Base-by-base conservation (phyloP, 148 eudicot genomes). In the Chenopodium formosanum region DNA sequence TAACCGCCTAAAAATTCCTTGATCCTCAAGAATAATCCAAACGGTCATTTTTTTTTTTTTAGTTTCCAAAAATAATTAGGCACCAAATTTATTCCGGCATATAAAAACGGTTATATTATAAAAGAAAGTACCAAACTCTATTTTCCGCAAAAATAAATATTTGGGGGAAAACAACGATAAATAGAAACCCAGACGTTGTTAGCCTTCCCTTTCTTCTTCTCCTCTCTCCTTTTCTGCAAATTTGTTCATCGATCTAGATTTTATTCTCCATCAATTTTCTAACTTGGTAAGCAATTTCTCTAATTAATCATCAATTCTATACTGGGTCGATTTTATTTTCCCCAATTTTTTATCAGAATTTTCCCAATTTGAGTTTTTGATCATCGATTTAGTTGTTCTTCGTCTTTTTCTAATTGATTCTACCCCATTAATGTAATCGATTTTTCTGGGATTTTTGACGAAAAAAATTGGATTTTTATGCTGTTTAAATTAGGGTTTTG, bases 291-390 rank as follows among this genome's bases (percentile, higher is more conserved):
- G 76, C 80, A 27, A 23, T 56, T 75, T 75, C 64, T 29, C 60
- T 63, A 79, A 58, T 75, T 79, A 4, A 72, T 79, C 48, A 58
- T 83, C 71, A 29, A 16, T 79, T 34, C 11, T 70, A 64, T 46
- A 9, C n/a, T 83, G 79, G 79, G 82, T 68, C n/a, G 31, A n/a
- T 66, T 25, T 52, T 78, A 47, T 48, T 65, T 78, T 27, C 73
- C 67, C 67, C 46, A 20, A 34, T 10, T 74, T 32, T 65, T 22
- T 7, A 69, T 75, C 27, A 13, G 19, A 53, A 8, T 25, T 66
- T 1, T 50, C 27, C 22, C 48, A 69, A 69, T 68, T 76, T 77
- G 4, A 29, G 20, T 47, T 82, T 40, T 82, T 73, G 44, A 73
- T 83, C 50, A 52, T 65, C 12, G 65, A 73, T 53, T 65, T 52